Percentiles rank a stretch among this genome's conserved stretches.
Evolutionary conservation across 345 rosid species (phyloP).

Genomic region (Rubroshorea leprosula): DNA sequence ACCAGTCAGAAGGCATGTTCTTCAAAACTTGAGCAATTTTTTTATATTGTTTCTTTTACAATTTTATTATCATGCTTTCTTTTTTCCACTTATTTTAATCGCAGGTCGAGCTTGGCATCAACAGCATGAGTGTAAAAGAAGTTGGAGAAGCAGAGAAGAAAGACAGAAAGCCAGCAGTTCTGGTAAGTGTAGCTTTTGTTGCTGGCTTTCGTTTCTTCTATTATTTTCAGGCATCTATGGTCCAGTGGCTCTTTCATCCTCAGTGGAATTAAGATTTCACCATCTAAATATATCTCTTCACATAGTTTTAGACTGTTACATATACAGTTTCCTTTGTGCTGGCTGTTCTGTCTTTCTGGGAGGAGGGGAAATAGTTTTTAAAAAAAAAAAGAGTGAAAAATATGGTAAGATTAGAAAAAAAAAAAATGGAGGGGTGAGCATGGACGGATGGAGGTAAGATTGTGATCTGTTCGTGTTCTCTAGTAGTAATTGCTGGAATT

Average conservation of each 20-base stretch:
- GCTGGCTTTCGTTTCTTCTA: constrained; percentile 52
- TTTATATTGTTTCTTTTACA: background rate
- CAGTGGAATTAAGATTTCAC: background rate
- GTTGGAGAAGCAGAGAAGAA: background rate
- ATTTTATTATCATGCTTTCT: constrained; percentile 25
- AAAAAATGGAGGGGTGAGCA: too few species aligned
- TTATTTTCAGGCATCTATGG: constrained; percentile 41
- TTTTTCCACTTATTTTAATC: constrained; percentile 13
- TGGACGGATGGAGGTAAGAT: too few species aligned
- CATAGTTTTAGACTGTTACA: background rate
- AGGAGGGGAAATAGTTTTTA: too few species aligned
- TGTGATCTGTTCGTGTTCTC: too few species aligned
- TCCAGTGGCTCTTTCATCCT: constrained; percentile 2
- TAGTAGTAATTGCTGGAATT: too few species aligned
- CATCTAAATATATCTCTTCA: background rate
- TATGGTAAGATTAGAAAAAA: too few species aligned
- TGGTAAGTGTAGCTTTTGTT: constrained; percentile 43
- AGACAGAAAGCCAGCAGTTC: constrained; percentile 53
- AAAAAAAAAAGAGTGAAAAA: too few species aligned
- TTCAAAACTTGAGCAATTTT: background rate
- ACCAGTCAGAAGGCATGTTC: constrained; percentile 38
- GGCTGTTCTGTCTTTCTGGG: too few species aligned
- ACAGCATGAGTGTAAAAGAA: constrained; percentile 18
- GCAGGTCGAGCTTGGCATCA: constrained; percentile 41
- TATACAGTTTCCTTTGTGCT: background rate